These are phyloP conservation scores for Clarireedia paspali DNA, from an alignment of 2,329 filamentous ascomycete species.

Conservation along the genomic window DNA sequence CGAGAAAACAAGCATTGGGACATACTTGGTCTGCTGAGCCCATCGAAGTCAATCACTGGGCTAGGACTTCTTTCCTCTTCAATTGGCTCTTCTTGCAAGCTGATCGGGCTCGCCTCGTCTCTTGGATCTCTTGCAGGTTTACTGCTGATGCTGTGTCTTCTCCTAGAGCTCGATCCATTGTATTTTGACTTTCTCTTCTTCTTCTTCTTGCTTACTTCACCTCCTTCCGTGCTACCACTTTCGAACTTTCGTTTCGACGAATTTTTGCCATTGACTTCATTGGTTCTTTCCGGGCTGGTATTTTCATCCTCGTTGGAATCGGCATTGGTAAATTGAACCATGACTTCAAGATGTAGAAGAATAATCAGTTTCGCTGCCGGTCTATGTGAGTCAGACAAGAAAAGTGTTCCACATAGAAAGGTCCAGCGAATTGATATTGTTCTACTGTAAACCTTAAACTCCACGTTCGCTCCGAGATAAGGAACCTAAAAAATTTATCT, in stretches of 20 bases:
- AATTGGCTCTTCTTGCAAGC: slow-evolving; percentile 12
- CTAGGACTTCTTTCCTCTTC: slow-evolving; percentile 39
- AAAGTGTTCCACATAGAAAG: neutral
- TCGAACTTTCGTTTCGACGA: slow-evolving; percentile 4
- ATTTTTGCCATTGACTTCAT: neutral
- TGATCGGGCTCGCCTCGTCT: slow-evolving; percentile 35
- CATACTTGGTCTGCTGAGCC: slow-evolving; percentile 51
- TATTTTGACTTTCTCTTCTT: slow-evolving; percentile 17
- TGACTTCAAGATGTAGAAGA: neutral
- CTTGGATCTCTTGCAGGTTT: slow-evolving; percentile 55
- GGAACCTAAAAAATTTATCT: too few species aligned
- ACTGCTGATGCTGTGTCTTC: slow-evolving; percentile 48
- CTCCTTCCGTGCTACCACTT: neutral
- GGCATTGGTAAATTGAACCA: slow-evolving; percentile 22
- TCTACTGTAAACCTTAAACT: too few species aligned
- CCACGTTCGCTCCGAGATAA: too few species aligned
- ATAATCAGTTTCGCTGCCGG: neutral
- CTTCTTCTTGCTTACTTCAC: slow-evolving; percentile 16
- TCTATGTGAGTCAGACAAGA: neutral
- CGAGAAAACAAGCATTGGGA: neutral
- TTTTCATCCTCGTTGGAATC: slow-evolving; percentile 8
- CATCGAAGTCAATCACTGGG: slow-evolving; percentile 55
- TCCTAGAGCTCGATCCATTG: slow-evolving; percentile 30
- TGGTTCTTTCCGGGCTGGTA: neutral
- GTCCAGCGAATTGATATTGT: too few species aligned